Conservation (phyloP, 2,329 filamentous ascomycete species). For the Alternaria novae-zelandiae region DNA sequence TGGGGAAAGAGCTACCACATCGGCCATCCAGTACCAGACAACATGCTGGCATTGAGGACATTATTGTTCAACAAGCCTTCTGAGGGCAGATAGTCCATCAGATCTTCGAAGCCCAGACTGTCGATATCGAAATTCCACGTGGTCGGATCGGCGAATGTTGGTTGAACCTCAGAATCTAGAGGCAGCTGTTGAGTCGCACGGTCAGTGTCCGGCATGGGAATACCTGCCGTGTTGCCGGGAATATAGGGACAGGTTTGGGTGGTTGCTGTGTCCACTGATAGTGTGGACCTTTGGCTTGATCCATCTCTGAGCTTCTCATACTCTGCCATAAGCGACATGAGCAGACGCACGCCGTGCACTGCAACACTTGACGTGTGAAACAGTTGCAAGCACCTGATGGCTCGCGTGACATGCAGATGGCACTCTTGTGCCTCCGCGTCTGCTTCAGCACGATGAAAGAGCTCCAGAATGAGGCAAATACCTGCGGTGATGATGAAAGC, state of each 20-base stretch:
- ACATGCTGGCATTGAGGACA: conserved; percentile 29
- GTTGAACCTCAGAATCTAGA: conserved; percentile 2
- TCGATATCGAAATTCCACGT: conserved; percentile 35
- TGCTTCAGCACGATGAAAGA: conserved; percentile 32
- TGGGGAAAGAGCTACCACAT: neutral
- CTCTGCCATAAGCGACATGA: conserved; percentile 45
- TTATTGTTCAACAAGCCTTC: conserved; percentile 32
- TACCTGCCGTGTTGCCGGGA: conserved; percentile 11
- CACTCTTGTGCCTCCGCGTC: conserved; percentile 33
- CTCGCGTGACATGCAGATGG: conserved; percentile 39
- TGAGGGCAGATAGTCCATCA: conserved; percentile 31
- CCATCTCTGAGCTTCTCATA: conserved; percentile 29
- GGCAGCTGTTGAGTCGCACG: neutral
- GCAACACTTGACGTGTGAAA: conserved; percentile 31
- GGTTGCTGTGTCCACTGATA: neutral
- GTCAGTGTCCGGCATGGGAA: conserved; percentile 14
- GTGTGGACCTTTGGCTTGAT: conserved; percentile 4
- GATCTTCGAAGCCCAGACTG: conserved; percentile 31
- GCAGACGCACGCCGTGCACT: conserved; percentile 46
- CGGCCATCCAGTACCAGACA: neutral
- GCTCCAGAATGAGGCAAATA: conserved; percentile 36
- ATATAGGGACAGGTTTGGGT: conserved; percentile 1
- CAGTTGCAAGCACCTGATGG: conserved; percentile 41
- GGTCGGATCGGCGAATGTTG: conserved; percentile 18
- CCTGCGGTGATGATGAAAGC: conserved; percentile 41